phyloP scores from a whole-genome alignment of 2,329 filamentous ascomycete species.

The Talaromyces sp. region DNA sequence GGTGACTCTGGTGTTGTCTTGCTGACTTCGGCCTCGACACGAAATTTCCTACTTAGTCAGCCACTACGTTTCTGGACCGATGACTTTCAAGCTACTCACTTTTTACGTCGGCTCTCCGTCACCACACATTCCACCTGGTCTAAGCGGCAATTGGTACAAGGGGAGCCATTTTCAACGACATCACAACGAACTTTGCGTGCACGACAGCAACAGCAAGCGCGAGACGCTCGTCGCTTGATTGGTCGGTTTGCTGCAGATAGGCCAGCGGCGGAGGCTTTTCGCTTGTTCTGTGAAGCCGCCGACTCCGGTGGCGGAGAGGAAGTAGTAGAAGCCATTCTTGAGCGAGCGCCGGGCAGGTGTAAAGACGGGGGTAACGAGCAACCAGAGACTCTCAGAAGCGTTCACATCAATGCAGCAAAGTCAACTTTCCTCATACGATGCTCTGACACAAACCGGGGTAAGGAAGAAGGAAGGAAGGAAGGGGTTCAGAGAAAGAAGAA shows the following conservation, averaged over 20 bases:
- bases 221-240: constrained; percentile 81
- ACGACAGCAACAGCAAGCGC: constrained; percentile 84
- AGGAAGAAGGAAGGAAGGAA: neutral
- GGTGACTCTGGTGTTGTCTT: constrained; percentile 35
- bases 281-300: constrained; percentile 45
- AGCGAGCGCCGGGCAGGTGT: neutral
- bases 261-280: constrained; percentile 56
- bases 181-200: constrained; percentile 90
- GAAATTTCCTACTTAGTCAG: constrained; percentile 36
- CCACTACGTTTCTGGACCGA: neutral
- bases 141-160: constrained; percentile 77
- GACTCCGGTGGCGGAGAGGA: constrained; percentile 23
- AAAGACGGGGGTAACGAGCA: neutral
- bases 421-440: neutral
- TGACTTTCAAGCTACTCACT: constrained; percentile 31
- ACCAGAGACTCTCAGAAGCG: neutral
- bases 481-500: neutral
- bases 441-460: neutral
- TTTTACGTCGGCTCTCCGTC: constrained; percentile 75
- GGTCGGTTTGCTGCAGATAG: constrained; percentile 52
- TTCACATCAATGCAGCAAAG: constrained; percentile 1
- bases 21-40: constrained; percentile 36
- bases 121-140: constrained; percentile 56
- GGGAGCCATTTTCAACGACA: constrained; percentile 78
- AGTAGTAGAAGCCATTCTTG: constrained; percentile 10